Base-by-base conservation (phyloP, 345 rosid genomes). In the Barbarea vulgaris region DNA sequence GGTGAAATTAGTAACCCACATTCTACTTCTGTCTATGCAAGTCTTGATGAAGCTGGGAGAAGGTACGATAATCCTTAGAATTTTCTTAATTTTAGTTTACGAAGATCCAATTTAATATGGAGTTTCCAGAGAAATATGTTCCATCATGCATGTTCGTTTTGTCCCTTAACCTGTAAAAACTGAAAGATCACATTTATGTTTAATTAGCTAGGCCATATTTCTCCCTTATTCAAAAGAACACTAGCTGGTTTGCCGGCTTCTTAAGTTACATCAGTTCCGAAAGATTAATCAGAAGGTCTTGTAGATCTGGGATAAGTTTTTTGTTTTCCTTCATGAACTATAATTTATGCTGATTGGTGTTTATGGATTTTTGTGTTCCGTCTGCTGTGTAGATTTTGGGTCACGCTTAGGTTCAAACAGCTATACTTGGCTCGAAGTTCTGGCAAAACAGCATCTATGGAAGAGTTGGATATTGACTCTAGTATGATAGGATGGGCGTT, bases 21-120 rank as follows among this genome's bases (percentile, higher is more conserved):
- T 6, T 85, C 93, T 65, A 81, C 84, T 78, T 88, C 93, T 72
- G 86, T 81, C 74, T 91, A 91, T 77, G 82, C 84, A 79, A 88
- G 85, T 85, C 94, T 93, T 69, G 98, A 93, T 80, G 96, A 84
- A 70, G 81, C 90, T 64, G 98, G 97, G 67, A 84, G 79, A 85
- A 89, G 98, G 98, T 93, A 84, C 72, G 11, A 18, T 56, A 17
- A 24, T 34, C 34, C 18, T 39, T 42, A 9, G 67, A 47, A 77
- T 9, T 56, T 37, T 65, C 17, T 51, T 17, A 48, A 37, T 44
- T 61, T 18, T 77, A 42, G 8, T 48, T 50, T 37, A 41, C 22
- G 13, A 39, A 48, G 24, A 33, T 39, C 42, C 34, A 25, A 12
- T 56, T 19, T 67, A 42, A 58, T 72, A 39, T 47, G 30, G 46